Conservation (phyloP, 2,329 filamentous ascomycete species). For the Pseudocercospora cruenta region DNA sequence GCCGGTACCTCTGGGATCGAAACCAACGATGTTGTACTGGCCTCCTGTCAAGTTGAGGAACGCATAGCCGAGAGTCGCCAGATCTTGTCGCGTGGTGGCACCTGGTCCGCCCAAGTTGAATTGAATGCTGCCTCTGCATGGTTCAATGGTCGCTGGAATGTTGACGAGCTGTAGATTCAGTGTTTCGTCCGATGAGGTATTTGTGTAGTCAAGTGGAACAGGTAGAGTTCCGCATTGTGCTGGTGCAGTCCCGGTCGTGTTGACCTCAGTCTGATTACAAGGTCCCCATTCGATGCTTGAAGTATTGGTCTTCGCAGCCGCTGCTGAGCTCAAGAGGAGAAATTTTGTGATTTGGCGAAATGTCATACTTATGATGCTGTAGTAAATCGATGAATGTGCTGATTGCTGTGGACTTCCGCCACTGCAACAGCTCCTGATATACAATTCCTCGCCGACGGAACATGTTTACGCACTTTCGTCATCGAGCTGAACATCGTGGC, state of each 20-base stretch:
- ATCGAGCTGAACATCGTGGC: not conserved
- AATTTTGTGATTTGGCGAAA: not conserved
- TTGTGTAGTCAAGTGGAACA: slow-evolving; percentile 43
- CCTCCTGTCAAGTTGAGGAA: slow-evolving; percentile 4
- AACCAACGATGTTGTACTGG: slow-evolving; percentile 25
- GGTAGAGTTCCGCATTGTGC: slow-evolving; percentile 36
- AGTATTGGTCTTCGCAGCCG: not conserved
- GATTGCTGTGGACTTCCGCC: not conserved
- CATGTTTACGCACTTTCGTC: not conserved
- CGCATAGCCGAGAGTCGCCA: not conserved
- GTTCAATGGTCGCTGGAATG: slow-evolving; percentile 34
- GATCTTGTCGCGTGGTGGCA: slow-evolving; percentile 1
- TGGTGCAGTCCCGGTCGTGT: slow-evolving; percentile 2
- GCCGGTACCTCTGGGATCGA: slow-evolving; percentile 23
- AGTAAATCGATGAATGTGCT: not conserved
- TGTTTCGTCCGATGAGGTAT: slow-evolving; percentile 26
- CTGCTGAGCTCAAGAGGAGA: not conserved
- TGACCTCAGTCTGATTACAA: slow-evolving; percentile 7
- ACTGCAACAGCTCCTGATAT: not conserved
- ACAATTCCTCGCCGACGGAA: not conserved
- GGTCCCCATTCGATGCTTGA: slow-evolving; percentile 5
- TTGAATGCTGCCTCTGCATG: slow-evolving; percentile 39
- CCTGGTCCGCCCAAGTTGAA: slow-evolving; percentile 43
- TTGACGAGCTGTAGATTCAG: slow-evolving; percentile 37
- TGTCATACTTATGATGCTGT: not conserved